Evolutionary conservation across 352 stramenopile genomes (phyloP), one percentile per base, ranked within the genome.

Genomic region (Phytophthora multivora): DNA sequence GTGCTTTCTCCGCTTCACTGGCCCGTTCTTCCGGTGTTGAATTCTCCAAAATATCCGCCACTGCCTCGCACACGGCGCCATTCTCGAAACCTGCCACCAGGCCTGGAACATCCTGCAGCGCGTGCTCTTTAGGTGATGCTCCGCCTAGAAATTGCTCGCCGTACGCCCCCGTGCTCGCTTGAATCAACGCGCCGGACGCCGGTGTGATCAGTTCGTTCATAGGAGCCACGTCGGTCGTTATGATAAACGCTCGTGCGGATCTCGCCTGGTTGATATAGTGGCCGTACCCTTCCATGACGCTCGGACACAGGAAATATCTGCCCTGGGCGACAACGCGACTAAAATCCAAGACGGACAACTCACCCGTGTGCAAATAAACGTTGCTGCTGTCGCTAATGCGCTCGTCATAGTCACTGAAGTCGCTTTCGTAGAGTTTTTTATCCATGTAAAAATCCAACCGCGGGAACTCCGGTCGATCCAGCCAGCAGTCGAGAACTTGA

Each of bases 191-290:
- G 15, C 80, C 80, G 4, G 67, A 81, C 10, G 59, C 57, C 7
- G 43, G 48, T 16, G 75, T 77, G 51, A 87, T 67, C 12, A 87
- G 56, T 23, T 87, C 72, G 36, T 83, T 83, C 77, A 87, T 87
- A 9, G 77, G 77, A 4, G 63, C 43, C 2, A 67, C 72, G 28
- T 85, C 61, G 5, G 77, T 83, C 19, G 77, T 87, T 21, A 82
- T 35, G 30, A 87, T 73, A 21, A 83, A 47, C 2, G 66, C 67
- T 16, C 70, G 66, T 2, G 75, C 60, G 0, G 77, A 79, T 16
- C 77, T 53, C 16, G 77, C 77, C 39, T 87, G 77, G 56, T 87
- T 87, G 53, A 87, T 80, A 54, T 85, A 87, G 58, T 87, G 77
- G 2, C 77, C 75, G 41, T 83, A 87, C 18, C 73, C 74, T 31